Evolutionary conservation across 176 grass and related monocot species (phyloP).

Genomic region (Cenchrus fungigraminus): DNA sequence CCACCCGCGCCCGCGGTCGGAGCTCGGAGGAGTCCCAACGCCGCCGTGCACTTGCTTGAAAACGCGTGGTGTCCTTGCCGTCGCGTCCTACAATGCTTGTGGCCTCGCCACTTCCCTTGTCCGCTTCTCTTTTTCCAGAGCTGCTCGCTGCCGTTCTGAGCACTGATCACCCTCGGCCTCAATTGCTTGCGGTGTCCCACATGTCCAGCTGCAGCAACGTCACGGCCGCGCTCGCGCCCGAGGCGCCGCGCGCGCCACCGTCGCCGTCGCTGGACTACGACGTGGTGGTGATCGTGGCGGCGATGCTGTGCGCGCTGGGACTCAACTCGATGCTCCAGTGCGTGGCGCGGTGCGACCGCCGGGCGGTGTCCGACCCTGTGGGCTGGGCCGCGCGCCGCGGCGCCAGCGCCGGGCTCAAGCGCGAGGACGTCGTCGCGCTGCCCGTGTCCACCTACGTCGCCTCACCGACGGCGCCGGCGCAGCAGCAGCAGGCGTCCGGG

Average conservation of each 20-base stretch:
- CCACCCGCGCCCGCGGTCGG: too few relatives aligned
- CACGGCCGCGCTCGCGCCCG: background rate
- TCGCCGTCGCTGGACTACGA: constrained; percentile 55
- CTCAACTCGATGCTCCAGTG: constrained; percentile 83
- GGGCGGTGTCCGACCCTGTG: constrained; percentile 55
- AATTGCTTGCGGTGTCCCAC: background rate
- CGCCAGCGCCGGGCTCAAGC: constrained; percentile 64
- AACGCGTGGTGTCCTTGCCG: background rate
- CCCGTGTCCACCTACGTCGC: constrained; percentile 42
- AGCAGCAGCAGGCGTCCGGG: background rate
- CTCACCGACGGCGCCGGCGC: background rate
- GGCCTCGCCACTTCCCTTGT: background rate
- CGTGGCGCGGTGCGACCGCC: constrained; percentile 66
- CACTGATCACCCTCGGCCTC: background rate
- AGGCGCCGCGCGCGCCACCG: background rate
- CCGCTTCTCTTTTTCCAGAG: background rate
- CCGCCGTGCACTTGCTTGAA: background rate
- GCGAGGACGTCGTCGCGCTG: constrained; percentile 60
- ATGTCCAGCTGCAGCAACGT: constrained; percentile 26
- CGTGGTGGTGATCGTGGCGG: constrained; percentile 76
- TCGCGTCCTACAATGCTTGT: background rate
- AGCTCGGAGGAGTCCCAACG: too few relatives aligned
- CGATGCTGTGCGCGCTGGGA: constrained; percentile 79
- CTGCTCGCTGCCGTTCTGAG: background rate
- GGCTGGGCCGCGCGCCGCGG: constrained; percentile 57